A percentile compares a stretch with the other conserved stretches of the same genome.
These are phyloP conservation scores for Evernia prunastri DNA, from an alignment of 495 filamentous ascomycete species.

Conservation along the genomic window DNA sequence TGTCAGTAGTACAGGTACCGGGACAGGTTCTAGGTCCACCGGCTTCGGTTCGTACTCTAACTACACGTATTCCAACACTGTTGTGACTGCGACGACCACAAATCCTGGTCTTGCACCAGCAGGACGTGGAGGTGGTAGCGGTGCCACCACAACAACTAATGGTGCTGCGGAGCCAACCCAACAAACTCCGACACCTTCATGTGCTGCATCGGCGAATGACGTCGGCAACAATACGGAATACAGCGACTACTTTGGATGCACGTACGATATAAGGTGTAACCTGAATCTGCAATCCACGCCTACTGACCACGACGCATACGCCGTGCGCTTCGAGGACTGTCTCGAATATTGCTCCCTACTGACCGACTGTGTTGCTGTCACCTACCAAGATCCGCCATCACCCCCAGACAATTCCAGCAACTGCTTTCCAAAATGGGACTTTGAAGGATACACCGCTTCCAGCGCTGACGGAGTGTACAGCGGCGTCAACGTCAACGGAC, in stretches of 20 bases:
- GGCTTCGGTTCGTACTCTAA: neutral
- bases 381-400: neutral
- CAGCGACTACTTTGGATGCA: neutral
- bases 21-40: neutral
- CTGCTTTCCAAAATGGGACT: neutral
- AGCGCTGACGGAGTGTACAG: neutral
- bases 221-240: neutral
- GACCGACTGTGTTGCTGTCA: neutral
- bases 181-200: neutral
- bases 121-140: neutral
- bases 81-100: neutral
- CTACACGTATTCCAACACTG: neutral
- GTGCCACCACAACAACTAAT: neutral
- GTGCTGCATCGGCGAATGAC: neutral
- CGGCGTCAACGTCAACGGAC: neutral
- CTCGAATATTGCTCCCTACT: conserved; percentile 2
- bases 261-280: conserved; percentile 1
- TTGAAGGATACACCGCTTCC: neutral
- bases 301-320: neutral
- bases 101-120: neutral
- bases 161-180: neutral
- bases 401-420: neutral
- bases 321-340: neutral
- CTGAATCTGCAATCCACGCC: neutral
- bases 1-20: too few relatives aligned